A percentile compares a stretch with the other conserved stretches of the same genome.
These are phyloP conservation scores for Gossypium turneri DNA, from an alignment of 345 rosid species.

Conservation along the genomic window DNA sequence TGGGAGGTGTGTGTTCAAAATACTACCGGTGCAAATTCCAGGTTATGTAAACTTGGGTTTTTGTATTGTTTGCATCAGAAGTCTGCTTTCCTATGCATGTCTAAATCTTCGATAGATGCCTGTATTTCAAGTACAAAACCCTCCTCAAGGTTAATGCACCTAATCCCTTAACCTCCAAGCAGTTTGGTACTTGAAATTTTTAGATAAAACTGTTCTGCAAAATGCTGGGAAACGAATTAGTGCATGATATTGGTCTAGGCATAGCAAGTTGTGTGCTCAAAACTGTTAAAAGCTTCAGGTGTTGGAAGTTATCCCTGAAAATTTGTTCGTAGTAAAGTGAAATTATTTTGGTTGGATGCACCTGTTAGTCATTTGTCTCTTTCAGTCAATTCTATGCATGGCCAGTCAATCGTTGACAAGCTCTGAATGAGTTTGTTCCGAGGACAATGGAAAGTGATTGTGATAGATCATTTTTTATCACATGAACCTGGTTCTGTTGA, in stretches of 20 bases:
- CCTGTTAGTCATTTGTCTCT: background rate
- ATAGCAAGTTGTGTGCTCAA: background rate
- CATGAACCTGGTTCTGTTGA: background rate
- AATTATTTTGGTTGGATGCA: background rate
- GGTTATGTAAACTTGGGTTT: slow-evolving; percentile 27
- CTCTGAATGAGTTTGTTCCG: background rate
- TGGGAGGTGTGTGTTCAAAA: slow-evolving; percentile 64
- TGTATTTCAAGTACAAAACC: background rate
- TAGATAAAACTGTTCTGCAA: background rate
- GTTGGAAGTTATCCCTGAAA: background rate
- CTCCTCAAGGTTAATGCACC: background rate
- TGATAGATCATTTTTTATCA: background rate
- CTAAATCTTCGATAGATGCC: slow-evolving; percentile 1
- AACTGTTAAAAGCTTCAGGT: background rate
- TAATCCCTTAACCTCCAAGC: background rate
- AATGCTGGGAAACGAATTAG: background rate
- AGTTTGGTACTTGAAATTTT: background rate
- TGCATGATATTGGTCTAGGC: no score
- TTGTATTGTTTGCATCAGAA: slow-evolving; percentile 11
- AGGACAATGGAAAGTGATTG: background rate
- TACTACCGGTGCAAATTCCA: slow-evolving; percentile 30
- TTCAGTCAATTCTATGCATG: background rate
- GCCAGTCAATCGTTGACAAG: background rate
- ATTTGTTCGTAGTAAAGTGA: background rate
- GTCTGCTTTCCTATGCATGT: slow-evolving; percentile 6